These are phyloP conservation scores for Huntiella omanensis DNA, from an alignment of 2,329 filamentous ascomycete genomes.

Conservation along the genomic window DNA sequence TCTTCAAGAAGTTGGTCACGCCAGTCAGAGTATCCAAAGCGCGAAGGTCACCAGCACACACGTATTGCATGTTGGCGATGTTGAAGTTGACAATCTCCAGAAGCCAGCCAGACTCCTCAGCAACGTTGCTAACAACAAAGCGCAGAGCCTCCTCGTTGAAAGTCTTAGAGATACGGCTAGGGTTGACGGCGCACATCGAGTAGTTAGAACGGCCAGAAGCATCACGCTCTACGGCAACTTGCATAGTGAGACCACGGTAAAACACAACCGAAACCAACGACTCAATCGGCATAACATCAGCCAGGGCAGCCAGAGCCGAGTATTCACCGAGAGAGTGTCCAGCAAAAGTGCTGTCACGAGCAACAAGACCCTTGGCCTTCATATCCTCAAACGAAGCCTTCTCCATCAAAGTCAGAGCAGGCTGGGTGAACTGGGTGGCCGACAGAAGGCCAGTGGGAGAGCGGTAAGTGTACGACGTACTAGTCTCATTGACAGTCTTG, in stretches of 20 bases:
- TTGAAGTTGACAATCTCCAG: constrained; percentile 98
- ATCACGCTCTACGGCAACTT: constrained; percentile 95
- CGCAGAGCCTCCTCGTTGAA: constrained; percentile 96
- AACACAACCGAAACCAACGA: constrained; percentile 95
- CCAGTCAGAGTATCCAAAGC: constrained; percentile 56
- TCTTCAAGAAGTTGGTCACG: constrained; percentile 88
- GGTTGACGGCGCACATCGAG: constrained; percentile 98
- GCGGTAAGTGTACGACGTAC: constrained; percentile 89
- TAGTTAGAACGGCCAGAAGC: constrained; percentile 88
- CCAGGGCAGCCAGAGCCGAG: constrained; percentile 84
- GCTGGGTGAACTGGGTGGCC: constrained; percentile 96
- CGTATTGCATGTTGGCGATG: constrained; percentile 59
- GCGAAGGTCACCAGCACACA: constrained; percentile 51
- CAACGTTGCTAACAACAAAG: constrained; percentile 89
- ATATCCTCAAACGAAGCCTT: constrained; percentile 99
- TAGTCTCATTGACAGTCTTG: constrained; percentile 88
- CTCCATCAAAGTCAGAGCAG: constrained; percentile 94
- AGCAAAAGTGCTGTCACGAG: constrained; percentile 90
- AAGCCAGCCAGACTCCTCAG: constrained; percentile 86
- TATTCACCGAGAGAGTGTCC: constrained; percentile 98
- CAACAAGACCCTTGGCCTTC: constrained; percentile 89
- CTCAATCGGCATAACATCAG: constrained; percentile 99
- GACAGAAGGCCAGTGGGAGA: constrained; percentile 89
- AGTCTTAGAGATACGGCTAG: constrained; percentile 91
- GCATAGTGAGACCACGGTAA: constrained; percentile 97